Base-by-base conservation (phyloP, 1,139 yeast species). In the Yamadazyma siamensis region DNA sequence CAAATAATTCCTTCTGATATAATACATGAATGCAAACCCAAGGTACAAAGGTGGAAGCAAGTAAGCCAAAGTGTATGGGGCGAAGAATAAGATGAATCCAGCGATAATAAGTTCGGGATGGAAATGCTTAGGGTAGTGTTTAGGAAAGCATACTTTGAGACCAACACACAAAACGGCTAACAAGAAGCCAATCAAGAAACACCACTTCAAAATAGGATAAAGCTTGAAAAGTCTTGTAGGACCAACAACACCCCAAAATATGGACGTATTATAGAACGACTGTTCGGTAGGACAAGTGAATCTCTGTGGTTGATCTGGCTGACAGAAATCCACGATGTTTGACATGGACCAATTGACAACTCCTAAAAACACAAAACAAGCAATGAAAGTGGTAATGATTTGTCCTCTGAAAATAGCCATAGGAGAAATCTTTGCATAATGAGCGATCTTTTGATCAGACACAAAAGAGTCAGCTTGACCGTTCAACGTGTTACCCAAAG, bases 181-280 rank as follows among this genome's bases (percentile, higher is more conserved):
- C 4, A 70, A 40, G 20, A 69, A 69, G 0, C 83, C 83, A 35
- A 76, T 65, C 35, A 76, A 58, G 67, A 77, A 77, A 38, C 75
- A 65, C 56, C 59, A 71, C 46, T 63, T 59, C 49, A 73, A 49
- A 21, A 59, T 45, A 15, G 78, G 78, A 43, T 75, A 74, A 15
- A 72, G 14, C 3, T 14, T 16, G 21, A 30, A 30, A 4, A 30
- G 28, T 12, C 25, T 30, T 24, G 26, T 26, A 7, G 33, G 33
- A 15, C 33, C 33, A 18, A 30, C 25, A n/a, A 30, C 33, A 21
- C 33, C 33, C 33, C 33, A 30, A 9, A 30, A 30, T 15, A 30
- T 26, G 12, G 33, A 30, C 14, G 33, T 27, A 26, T 22, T 26
- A 20, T 30, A 30, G 27, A 30, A 30, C 5, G 19, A 24, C 17